Base-by-base conservation (phyloP, 179 eudicot species). In the Silene noctiflora region DNA sequence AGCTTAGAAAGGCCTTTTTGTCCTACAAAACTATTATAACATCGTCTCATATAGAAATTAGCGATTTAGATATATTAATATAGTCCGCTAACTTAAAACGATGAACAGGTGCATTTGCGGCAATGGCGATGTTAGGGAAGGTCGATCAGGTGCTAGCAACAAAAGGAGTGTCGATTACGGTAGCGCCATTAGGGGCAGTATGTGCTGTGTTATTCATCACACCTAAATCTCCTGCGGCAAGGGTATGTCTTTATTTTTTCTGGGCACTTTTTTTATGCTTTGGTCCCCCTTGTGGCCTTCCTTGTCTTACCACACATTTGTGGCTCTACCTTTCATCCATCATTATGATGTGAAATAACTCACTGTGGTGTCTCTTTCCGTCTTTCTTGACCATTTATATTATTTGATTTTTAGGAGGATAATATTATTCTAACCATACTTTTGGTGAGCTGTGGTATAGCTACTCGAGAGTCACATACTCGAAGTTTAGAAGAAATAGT, bases 161-260 rank as follows among this genome's bases (percentile, higher is more conserved):
- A 6, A 92, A 83, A 81, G 97, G 98, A 39, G 25, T 88, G 71
- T 84, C 96, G 0, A 87, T 94, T 85, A 92, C 98, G 12, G 86
- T 94, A 69, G 97, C 98, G 6, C 94, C 98, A 1, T 71, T 92
- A 19, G 98, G 98, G 17, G 96, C 98, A 29, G 98, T 94, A 76
- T 92, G 91, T 74, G 96, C 98, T 16, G 96, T 94, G 62, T 89
- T 94, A 39, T 94, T 89, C 75, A 78, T 91, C 69, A 85, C 96
- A n/a, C 96, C 98, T 16, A 80, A 90, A 6, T 79, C 98, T 67
- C 96, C 98, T 73, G 96, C 89, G 71, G 98, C 98, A 24, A 84
- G 97, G 96, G 98, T 94, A 13, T 61, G 73, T 25, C 29, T 2
- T 27, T 27, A 1, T 1, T 27, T 27, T 27, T 27, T 27, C 29